Evolutionary conservation across 2,329 filamentous ascomycete species (phyloP).

Genomic region (Neobulgaria alba): DNA sequence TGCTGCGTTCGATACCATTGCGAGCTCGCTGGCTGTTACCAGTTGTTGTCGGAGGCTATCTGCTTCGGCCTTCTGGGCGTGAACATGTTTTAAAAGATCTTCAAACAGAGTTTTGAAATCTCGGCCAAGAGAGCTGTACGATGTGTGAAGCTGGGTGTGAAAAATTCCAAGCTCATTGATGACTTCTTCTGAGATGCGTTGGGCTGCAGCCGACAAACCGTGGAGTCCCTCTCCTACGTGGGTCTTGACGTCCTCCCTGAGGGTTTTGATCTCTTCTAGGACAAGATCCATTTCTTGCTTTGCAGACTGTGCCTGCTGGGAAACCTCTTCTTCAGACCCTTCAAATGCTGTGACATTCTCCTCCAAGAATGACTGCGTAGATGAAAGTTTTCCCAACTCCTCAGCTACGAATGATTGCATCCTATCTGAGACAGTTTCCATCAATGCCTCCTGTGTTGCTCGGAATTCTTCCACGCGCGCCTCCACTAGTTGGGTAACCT

Average conservation of each 20-base stretch:
- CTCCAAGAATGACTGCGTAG: constrained; percentile 62
- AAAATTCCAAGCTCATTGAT: constrained; percentile 79
- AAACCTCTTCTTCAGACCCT: constrained; percentile 57
- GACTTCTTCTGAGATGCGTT: constrained; percentile 83
- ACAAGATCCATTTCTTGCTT: constrained; percentile 86
- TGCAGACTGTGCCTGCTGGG: constrained; percentile 57
- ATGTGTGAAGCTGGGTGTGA: constrained; percentile 71
- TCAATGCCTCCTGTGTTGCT: constrained; percentile 60
- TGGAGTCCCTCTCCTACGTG: constrained; percentile 79
- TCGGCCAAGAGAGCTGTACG: constrained; percentile 73
- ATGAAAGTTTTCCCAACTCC: constrained; percentile 63
- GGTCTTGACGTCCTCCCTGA: constrained; percentile 80
- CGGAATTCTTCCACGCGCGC: constrained; percentile 65
- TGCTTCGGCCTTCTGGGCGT: constrained; percentile 68
- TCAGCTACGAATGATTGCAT: constrained; percentile 70
- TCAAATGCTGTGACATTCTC: constrained; percentile 61
- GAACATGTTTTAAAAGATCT: constrained; percentile 65
- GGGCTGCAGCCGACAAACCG: constrained; percentile 73
- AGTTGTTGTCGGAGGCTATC: constrained; percentile 65
- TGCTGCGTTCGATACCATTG: constrained; percentile 58
- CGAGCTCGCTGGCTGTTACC: constrained; percentile 56
- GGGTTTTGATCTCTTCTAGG: constrained; percentile 82
- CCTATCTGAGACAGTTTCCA: constrained; percentile 57
- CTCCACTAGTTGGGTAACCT: constrained; percentile 72
- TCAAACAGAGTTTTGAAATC: constrained; percentile 86